Evolutionary conservation across 305 asterid species (phyloP).

Genomic region (Withania somnifera): DNA sequence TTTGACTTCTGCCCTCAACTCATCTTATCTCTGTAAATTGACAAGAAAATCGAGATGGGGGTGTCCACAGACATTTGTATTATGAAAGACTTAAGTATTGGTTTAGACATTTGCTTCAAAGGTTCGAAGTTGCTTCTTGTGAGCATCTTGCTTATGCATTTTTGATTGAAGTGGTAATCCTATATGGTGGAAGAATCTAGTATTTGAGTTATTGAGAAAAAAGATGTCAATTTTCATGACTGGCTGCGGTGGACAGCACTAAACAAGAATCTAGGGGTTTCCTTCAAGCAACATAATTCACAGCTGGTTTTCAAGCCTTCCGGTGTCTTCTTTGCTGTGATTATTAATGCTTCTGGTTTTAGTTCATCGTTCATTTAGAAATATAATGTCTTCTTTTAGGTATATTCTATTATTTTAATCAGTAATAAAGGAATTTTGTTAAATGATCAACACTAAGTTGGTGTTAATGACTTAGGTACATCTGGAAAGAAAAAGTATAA

Average conservation of each 20-base stretch:
- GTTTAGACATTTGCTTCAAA: background rate
- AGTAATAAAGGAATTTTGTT: background rate
- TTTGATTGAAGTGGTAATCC: background rate
- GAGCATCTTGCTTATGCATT: background rate
- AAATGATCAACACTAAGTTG: background rate
- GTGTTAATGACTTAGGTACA: background rate
- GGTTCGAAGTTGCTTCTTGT: background rate
- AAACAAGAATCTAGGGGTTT: background rate
- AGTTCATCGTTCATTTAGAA: background rate
- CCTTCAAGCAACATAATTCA: background rate
- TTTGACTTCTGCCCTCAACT: background rate
- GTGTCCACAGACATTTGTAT: background rate
- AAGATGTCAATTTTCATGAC: background rate
- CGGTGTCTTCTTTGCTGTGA: background rate
- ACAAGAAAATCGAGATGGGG: background rate
- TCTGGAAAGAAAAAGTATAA: background rate
- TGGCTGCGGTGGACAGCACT: background rate
- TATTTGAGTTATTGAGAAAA: background rate
- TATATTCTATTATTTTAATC: background rate
- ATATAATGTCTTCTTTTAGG: background rate
- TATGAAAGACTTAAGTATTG: background rate
- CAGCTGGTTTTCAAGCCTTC: background rate
- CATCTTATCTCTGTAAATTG: background rate
- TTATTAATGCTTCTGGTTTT: background rate
- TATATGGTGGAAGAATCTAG: background rate